These are phyloP conservation scores for Cryphonectria naterciae DNA, from an alignment of 2,329 filamentous ascomycete genomes.

Conservation along the genomic window DNA sequence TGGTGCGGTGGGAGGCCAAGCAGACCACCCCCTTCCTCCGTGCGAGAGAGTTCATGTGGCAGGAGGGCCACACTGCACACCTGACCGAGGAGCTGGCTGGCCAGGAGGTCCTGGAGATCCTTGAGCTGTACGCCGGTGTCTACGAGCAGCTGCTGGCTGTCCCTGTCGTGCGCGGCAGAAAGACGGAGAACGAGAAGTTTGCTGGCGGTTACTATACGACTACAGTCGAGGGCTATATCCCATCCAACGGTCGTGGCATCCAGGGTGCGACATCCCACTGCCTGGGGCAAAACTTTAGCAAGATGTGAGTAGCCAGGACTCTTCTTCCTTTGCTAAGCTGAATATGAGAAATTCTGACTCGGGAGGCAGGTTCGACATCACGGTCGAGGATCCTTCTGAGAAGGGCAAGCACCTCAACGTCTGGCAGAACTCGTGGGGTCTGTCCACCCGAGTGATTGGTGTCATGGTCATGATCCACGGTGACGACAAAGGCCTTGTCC, in stretches of 20 bases:
- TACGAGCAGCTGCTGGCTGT: conserved; percentile 95
- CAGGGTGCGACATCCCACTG: conserved; percentile 95
- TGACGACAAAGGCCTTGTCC: conserved; percentile 91
- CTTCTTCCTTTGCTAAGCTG: neutral
- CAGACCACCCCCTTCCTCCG: conserved; percentile 85
- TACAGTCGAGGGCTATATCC: conserved; percentile 96
- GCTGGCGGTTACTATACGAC: conserved; percentile 96
- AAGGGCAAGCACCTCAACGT: conserved; percentile 82
- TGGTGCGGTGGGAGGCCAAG: conserved; percentile 95
- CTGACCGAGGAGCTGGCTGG: conserved; percentile 80
- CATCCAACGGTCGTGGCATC: conserved; percentile 92
- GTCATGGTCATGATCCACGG: conserved; percentile 99
- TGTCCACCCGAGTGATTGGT: conserved; percentile 95
- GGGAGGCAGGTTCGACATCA: conserved; percentile 86
- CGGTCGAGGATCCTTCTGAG: conserved; percentile 86
- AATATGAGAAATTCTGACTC: neutral
- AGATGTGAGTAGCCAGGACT: conserved; percentile 12
- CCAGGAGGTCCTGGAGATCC: conserved; percentile 87
- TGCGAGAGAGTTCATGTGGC: conserved; percentile 96
- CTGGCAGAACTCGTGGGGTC: conserved; percentile 99
- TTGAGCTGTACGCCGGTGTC: conserved; percentile 88
- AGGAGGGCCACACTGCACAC: conserved; percentile 92
- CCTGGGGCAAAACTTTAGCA: conserved; percentile 22
- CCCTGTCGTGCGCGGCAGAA: conserved; percentile 88
- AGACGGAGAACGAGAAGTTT: conserved; percentile 99